phyloP scores from a whole-genome alignment of 1,284 basidiomycete species.

The Cutaneotrichosporon mucoides region DNA sequence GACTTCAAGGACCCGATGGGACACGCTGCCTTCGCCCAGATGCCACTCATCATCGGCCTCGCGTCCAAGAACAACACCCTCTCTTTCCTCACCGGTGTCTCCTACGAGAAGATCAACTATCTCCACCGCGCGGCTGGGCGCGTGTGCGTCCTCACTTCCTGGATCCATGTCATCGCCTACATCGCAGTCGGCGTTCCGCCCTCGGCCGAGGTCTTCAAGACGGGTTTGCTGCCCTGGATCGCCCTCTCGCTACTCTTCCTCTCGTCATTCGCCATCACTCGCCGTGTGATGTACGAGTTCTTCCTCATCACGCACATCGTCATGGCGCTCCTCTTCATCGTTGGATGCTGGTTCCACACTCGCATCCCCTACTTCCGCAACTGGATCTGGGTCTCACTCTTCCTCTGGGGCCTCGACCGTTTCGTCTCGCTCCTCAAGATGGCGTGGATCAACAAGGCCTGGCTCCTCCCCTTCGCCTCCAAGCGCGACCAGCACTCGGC shows the following conservation, averaged over 20 bases:
- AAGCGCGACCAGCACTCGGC: constrained; percentile 17
- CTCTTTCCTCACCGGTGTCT: constrained; percentile 59
- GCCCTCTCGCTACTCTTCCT: constrained; percentile 44
- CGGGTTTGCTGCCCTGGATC: neutral
- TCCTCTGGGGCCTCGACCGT: constrained; percentile 63
- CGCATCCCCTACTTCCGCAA: neutral
- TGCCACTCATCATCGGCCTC: constrained; percentile 61
- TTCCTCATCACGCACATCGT: constrained; percentile 54
- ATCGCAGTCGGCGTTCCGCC: constrained; percentile 10
- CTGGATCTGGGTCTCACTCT: constrained; percentile 4
- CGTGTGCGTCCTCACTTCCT: constrained; percentile 28
- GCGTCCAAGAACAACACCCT: constrained; percentile 64
- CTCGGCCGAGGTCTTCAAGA: constrained; percentile 6
- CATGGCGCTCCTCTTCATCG: constrained; percentile 29
- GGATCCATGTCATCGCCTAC: constrained; percentile 32
- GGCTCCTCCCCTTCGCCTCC: constrained; percentile 43
- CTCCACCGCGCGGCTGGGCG: constrained; percentile 38
- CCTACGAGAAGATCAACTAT: constrained; percentile 56
- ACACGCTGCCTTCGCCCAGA: constrained; percentile 43
- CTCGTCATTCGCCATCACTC: constrained; percentile 51
- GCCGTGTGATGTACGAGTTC: constrained; percentile 53
- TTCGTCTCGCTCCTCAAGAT: constrained; percentile 56
- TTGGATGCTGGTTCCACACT: constrained; percentile 18
- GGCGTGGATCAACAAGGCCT: constrained; percentile 54
- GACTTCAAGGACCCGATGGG: neutral